Conservation (phyloP, 176 grass and related monocot genomes). For the Musa acuminata region DNA sequence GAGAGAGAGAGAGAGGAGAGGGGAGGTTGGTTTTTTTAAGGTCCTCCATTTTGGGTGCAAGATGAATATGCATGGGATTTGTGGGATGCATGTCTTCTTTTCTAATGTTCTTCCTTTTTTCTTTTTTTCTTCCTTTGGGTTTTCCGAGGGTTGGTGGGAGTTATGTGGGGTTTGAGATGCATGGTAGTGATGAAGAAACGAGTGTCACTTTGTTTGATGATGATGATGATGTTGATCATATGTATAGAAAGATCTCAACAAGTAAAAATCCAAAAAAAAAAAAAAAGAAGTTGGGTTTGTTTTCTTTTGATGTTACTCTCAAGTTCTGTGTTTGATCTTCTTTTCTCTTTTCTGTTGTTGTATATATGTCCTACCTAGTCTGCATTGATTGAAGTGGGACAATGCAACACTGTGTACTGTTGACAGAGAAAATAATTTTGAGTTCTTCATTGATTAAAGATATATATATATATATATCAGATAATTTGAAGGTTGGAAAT, state of each 20-base stretch:
- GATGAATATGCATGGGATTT: background rate
- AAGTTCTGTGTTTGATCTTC: background rate
- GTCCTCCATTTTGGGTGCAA: conserved; percentile 12
- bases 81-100: conserved; percentile 1
- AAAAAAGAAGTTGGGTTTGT: background rate
- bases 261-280: background rate
- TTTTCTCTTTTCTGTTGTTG: background rate
- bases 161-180: conserved; percentile 7
- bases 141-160: background rate
- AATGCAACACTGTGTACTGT: background rate
- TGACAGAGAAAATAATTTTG: too few relatives aligned
- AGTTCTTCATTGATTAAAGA: too few relatives aligned
- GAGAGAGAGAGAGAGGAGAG: conserved; percentile 11
- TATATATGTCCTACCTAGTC: too few relatives aligned
- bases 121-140: background rate
- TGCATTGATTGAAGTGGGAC: background rate
- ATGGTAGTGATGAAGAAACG: background rate
- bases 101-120: background rate
- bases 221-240: background rate
- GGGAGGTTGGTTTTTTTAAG: conserved; percentile 16
- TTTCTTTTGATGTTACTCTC: background rate
- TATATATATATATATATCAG: too few relatives aligned
- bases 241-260: conserved; percentile 1
- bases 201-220: conserved; percentile 6
- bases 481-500: too few relatives aligned